phyloP scores from a whole-genome alignment of 2,329 filamentous ascomycete genomes.

The Sphaerulina musiva region DNA sequence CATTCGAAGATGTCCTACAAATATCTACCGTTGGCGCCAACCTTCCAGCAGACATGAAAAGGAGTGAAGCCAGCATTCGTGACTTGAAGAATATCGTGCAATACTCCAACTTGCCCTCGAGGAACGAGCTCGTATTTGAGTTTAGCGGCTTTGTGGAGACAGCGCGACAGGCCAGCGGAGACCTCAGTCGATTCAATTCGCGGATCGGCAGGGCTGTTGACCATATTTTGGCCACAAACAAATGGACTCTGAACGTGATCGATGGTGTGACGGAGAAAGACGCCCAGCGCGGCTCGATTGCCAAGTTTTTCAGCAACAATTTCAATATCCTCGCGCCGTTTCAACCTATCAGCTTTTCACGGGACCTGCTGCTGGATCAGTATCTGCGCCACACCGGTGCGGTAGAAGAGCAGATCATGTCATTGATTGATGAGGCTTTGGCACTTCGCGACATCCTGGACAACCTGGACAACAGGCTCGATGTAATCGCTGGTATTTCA shows the following conservation, averaged over 20 bases:
- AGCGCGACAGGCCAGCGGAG: slow-evolving; percentile 56
- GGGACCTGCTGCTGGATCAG: slow-evolving; percentile 60
- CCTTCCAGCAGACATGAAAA: slow-evolving; percentile 72
- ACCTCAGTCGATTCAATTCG: slow-evolving; percentile 68
- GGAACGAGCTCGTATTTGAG: slow-evolving; percentile 65
- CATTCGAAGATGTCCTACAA: slow-evolving; percentile 69
- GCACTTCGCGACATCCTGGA: slow-evolving; percentile 59
- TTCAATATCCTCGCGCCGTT: slow-evolving; percentile 54
- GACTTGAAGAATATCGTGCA: slow-evolving; percentile 67
- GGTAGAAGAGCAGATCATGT: slow-evolving; percentile 62
- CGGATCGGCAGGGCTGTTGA: slow-evolving; percentile 69
- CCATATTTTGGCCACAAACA: slow-evolving; percentile 65
- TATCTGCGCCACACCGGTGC: slow-evolving; percentile 66
- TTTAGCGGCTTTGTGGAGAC: slow-evolving; percentile 70
- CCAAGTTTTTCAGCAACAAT: slow-evolving; percentile 39
- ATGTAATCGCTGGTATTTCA: slow-evolving; percentile 62
- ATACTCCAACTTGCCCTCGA: slow-evolving; percentile 60
- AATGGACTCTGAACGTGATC: slow-evolving; percentile 65
- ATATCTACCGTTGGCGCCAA: slow-evolving; percentile 59
- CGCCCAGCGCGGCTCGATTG: slow-evolving; percentile 35
- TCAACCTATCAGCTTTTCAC: slow-evolving; percentile 51
- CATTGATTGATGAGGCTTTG: slow-evolving; percentile 64
- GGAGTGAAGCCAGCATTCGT: slow-evolving; percentile 64
- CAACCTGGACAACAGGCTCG: slow-evolving; percentile 62
- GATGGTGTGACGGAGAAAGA: slow-evolving; percentile 51